Percentiles rank a stretch among this genome's conserved stretches.
Evolutionary conservation across 768 basidiomycete species (phyloP).

Genomic region (Lentinula sp.): DNA sequence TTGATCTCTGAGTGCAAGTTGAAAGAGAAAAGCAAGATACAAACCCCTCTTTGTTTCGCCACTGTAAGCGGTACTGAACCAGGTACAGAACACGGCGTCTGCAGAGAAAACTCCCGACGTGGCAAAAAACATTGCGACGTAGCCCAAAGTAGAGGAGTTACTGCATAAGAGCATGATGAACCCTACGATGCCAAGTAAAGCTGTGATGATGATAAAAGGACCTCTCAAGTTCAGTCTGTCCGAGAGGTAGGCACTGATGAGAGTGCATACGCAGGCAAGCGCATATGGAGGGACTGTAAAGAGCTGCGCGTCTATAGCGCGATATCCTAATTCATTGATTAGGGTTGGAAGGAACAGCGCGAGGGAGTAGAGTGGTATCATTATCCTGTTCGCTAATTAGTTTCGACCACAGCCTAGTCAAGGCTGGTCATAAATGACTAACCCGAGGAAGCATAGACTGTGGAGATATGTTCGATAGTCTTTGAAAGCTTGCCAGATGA

Average conservation of each 20-base stretch:
- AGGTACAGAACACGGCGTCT: constrained; percentile 32
- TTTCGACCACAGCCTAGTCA: neutral
- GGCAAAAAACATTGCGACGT: constrained; percentile 32
- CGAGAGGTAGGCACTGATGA: constrained; percentile 33
- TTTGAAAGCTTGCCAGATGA: constrained; percentile 41
- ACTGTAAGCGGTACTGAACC: constrained; percentile 24
- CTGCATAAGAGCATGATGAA: constrained; percentile 41
- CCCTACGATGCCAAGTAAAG: constrained; percentile 40
- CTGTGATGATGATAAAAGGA: constrained; percentile 40
- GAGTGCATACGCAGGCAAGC: constrained; percentile 37
- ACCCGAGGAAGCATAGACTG: constrained; percentile 37
- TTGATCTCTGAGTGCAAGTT: neutral
- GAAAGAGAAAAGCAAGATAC: constrained; percentile 18
- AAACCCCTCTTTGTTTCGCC: neutral
- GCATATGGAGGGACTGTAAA: constrained; percentile 47
- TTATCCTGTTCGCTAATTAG: constrained; percentile 23
- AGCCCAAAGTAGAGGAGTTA: constrained; percentile 19
- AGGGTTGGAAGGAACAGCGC: constrained; percentile 48
- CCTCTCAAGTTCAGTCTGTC: constrained; percentile 38
- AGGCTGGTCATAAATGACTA: neutral
- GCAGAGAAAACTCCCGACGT: constrained; percentile 37
- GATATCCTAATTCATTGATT: constrained; percentile 41
- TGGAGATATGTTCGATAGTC: constrained; percentile 41
- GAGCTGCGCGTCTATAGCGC: constrained; percentile 43
- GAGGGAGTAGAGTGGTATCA: constrained; percentile 15